These are phyloP conservation scores for Ceratobasidium sp. DNA, from an alignment of 1,284 basidiomycete genomes.

Conservation along the genomic window DNA sequence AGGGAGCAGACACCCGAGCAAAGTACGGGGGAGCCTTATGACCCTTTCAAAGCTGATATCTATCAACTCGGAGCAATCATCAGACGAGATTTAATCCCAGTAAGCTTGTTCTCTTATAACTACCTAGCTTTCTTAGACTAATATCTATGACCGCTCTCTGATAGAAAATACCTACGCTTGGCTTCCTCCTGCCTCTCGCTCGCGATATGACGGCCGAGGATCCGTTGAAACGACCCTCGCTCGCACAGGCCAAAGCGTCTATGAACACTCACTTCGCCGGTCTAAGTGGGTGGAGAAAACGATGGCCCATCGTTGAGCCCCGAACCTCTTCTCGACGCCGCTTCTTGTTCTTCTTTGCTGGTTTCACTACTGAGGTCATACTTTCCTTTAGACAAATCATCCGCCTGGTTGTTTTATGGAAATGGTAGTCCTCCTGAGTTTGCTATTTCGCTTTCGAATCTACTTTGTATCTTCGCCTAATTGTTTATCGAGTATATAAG, in stretches of 20 bases:
- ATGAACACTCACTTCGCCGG: slow-evolving; percentile 18
- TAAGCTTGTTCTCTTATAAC: neutral
- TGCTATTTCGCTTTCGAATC: neutral
- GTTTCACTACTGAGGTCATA: neutral
- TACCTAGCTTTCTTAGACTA: too few relatives aligned
- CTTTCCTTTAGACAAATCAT: neutral
- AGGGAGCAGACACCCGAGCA: slow-evolving; percentile 28
- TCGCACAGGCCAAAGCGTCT: neutral
- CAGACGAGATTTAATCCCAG: slow-evolving; percentile 20
- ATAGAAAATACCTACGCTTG: too few relatives aligned
- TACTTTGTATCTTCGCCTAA: neutral
- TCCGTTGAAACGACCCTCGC: slow-evolving; percentile 17
- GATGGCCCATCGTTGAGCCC: slow-evolving; percentile 15
- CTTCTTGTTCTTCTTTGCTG: slow-evolving; percentile 5
- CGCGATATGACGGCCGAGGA: slow-evolving; percentile 20
- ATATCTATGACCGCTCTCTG: too few relatives aligned
- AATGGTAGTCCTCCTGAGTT: neutral
- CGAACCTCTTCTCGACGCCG: neutral
- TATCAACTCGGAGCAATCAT: slow-evolving; percentile 34
- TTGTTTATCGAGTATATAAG: neutral
- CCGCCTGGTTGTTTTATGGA: neutral
- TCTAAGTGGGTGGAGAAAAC: slow-evolving; percentile 13
- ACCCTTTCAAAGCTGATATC: slow-evolving; percentile 32
- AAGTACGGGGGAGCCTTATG: slow-evolving; percentile 10
- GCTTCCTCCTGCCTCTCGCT: slow-evolving; percentile 10